phyloP scores from a whole-genome alignment of 179 eudicot species.

The Camellia oleifera region DNA sequence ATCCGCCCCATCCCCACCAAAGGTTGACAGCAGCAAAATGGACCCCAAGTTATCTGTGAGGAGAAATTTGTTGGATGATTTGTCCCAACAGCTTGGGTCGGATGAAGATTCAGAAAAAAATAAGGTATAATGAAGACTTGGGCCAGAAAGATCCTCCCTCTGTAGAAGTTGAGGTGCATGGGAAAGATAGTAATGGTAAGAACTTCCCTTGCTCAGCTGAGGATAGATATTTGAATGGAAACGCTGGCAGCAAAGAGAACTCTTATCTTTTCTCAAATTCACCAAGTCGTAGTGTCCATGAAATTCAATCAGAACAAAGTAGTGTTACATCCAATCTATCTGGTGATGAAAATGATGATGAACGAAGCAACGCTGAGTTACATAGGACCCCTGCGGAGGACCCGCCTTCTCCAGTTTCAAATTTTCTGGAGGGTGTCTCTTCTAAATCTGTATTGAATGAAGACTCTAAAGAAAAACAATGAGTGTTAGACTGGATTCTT shows the following conservation, averaged over 20 bases:
- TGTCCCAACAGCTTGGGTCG: conserved; percentile 54
- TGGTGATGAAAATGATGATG: conserved; percentile 38
- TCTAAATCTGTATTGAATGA: neutral
- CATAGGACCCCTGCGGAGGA: conserved; percentile 27
- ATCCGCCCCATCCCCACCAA: conserved; percentile 67
- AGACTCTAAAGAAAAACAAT: neutral
- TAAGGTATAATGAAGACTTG: conserved; percentile 21
- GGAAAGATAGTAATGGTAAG: conserved; percentile 25
- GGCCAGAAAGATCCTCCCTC: conserved; percentile 27
- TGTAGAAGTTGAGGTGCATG: conserved; percentile 27
- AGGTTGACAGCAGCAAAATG: conserved; percentile 32
- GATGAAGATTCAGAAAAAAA: conserved; percentile 45
- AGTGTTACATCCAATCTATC: conserved; percentile 54
- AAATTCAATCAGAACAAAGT: conserved; percentile 48
- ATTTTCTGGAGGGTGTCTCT: conserved; percentile 26
- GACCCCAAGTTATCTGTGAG: conserved; percentile 48
- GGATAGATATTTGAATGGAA: conserved; percentile 32
- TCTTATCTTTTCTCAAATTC: conserved; percentile 53
- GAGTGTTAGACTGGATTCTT: neutral
- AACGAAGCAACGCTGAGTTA: conserved; percentile 18
- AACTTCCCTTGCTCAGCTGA: conserved; percentile 18
- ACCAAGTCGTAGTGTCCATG: conserved; percentile 41
- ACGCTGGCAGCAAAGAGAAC: conserved; percentile 51
- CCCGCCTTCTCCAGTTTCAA: conserved; percentile 31
- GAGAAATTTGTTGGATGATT: conserved; percentile 68